phyloP scores from a whole-genome alignment of 1,139 yeast species.

The Sugiyamaella xylanicola region DNA sequence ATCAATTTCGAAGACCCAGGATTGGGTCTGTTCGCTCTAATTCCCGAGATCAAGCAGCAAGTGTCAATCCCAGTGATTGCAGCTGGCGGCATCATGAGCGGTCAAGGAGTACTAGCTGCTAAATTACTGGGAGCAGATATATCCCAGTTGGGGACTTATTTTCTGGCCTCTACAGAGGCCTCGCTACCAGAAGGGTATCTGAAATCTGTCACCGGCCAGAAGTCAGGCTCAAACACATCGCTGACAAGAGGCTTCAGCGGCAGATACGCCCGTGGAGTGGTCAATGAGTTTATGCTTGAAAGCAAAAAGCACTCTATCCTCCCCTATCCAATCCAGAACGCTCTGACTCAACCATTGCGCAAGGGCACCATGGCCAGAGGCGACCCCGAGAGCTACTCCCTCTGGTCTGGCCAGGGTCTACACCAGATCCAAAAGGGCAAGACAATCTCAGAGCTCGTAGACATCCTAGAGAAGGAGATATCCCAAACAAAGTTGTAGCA shows the following conservation, averaged over 20 bases:
- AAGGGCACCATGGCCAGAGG: slow-evolving; percentile 21
- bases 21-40: slow-evolving; percentile 34
- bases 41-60: slow-evolving; percentile 41
- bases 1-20: slow-evolving; percentile 23
- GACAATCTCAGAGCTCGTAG: slow-evolving; percentile 8
- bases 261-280: slow-evolving; percentile 26
- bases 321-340: slow-evolving; percentile 29
- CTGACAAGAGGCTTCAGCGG: slow-evolving; percentile 30
- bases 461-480: slow-evolving; percentile 10
- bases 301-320: slow-evolving; percentile 17
- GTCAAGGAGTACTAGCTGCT: slow-evolving; percentile 39
- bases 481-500: neutral
- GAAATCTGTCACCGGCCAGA: slow-evolving; percentile 16
- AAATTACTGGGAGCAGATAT: slow-evolving; percentile 46
- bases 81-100: slow-evolving; percentile 52
- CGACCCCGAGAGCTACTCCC: slow-evolving; percentile 21
- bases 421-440: slow-evolving; percentile 9
- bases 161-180: slow-evolving; percentile 29
- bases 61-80: slow-evolving; percentile 42
- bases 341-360: slow-evolving; percentile 27
- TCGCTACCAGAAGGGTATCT: slow-evolving; percentile 21
- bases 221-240: slow-evolving; percentile 21
- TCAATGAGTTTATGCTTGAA: slow-evolving; percentile 21
- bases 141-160: slow-evolving; percentile 45
- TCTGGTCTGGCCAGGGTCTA: slow-evolving; percentile 29